Evolutionary conservation across 2,329 filamentous ascomycete species (phyloP).

Genomic region (Akanthomyces muscarius): DNA sequence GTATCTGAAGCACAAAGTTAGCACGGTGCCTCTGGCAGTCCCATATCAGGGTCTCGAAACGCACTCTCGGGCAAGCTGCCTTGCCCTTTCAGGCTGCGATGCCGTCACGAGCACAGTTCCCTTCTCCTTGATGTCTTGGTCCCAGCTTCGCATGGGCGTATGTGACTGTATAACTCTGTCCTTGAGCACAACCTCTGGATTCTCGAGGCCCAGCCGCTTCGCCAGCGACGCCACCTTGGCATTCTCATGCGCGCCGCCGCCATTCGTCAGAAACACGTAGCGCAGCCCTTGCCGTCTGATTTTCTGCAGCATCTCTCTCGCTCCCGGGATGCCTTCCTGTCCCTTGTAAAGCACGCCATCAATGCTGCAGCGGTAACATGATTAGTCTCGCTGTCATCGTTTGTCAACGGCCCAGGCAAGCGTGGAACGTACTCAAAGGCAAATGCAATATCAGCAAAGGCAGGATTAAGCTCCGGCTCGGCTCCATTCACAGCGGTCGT

Average conservation of each 20-base stretch:
- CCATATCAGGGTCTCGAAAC: conserved; percentile 18
- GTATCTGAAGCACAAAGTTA: conserved; percentile 37
- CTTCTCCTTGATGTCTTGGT: conserved; percentile 32
- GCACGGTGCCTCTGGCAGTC: conserved; percentile 15
- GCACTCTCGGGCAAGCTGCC: conserved; percentile 66
- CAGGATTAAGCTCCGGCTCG: neutral
- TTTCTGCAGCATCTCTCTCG: conserved; percentile 66
- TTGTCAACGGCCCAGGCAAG: neutral
- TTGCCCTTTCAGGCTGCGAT: conserved; percentile 62
- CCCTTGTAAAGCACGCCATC: conserved; percentile 93
- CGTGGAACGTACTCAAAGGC: conserved; percentile 31
- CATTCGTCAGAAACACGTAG: conserved; percentile 94
- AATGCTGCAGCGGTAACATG: conserved; percentile 47
- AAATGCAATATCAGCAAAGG: conserved; percentile 33
- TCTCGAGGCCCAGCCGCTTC: conserved; percentile 29
- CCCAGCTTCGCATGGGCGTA: conserved; percentile 71
- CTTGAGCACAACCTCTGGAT: conserved; percentile 32
- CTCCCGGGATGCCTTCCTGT: conserved; percentile 72
- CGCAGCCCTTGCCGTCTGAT: conserved; percentile 74
- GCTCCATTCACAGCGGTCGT: neutral
- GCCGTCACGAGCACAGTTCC: conserved; percentile 69
- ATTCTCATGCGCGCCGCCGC: conserved; percentile 77
- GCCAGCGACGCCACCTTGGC: conserved; percentile 33
- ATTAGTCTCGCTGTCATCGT: conserved; percentile 14
- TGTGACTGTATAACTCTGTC: conserved; percentile 68